Evolutionary conservation across 352 stramenopile genomes (phyloP).

Genomic region (Ochromonadaceae sp.): DNA sequence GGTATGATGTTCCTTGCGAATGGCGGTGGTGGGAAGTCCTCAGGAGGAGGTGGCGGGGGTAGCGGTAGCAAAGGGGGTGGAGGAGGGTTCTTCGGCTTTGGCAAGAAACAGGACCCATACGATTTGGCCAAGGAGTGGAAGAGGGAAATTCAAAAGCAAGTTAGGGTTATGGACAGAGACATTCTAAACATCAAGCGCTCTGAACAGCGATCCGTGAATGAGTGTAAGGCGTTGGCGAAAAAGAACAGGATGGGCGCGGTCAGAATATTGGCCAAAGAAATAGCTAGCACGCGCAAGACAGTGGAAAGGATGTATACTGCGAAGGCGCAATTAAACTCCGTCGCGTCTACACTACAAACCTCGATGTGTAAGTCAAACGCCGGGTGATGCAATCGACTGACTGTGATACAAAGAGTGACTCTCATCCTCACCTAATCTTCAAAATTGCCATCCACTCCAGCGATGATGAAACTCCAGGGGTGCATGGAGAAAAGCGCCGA

Average conservation of each 20-base stretch:
- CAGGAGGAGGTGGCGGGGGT: too few relatives aligned
- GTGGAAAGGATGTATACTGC: slow-evolving; percentile 1
- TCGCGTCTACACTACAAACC: neutral
- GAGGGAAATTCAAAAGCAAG: neutral
- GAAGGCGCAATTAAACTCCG: slow-evolving; percentile 7
- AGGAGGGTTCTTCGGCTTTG: too few relatives aligned
- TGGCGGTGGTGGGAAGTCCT: too few relatives aligned
- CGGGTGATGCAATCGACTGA: neutral
- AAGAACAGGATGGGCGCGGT: neutral
- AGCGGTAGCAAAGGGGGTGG: too few relatives aligned
- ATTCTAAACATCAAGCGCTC: slow-evolving; percentile 2
- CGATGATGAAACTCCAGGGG: slow-evolving; percentile 14
- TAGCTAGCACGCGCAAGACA: neutral
- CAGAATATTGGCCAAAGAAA: slow-evolving; percentile 14
- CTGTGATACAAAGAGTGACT: neutral
- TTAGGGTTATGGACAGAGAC: slow-evolving; percentile 11
- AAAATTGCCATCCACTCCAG: neutral
- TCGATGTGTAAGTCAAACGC: slow-evolving; percentile 8
- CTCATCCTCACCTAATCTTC: neutral
- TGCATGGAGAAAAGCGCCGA: slow-evolving; percentile 9
- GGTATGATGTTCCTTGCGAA: too few relatives aligned
- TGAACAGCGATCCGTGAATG: slow-evolving; percentile 12
- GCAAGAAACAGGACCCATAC: neutral
- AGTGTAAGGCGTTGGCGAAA: slow-evolving; percentile 11
- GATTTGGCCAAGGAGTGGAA: slow-evolving; percentile 17